These are phyloP conservation scores for Trametes punicea DNA, from an alignment of 768 basidiomycete genomes.

Conservation along the genomic window DNA sequence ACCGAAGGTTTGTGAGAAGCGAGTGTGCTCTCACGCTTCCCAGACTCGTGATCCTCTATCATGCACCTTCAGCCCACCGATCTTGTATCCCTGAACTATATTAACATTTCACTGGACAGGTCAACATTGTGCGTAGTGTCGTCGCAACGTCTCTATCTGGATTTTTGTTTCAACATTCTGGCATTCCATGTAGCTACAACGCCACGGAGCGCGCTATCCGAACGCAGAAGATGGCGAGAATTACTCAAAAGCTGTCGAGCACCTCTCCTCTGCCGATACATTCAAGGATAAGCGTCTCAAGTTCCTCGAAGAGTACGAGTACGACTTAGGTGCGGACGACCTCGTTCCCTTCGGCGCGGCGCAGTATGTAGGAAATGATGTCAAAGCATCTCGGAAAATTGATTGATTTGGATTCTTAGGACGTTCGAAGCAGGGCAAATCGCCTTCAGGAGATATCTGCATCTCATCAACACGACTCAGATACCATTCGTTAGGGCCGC, in stretches of 20 bases:
- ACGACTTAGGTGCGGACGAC: conserved; percentile 53
- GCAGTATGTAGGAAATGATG: conserved; percentile 43
- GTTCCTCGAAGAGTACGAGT: conserved; percentile 60
- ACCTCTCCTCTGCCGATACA: conserved; percentile 46
- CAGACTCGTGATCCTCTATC: too few relatives aligned
- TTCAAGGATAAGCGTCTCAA: conserved; percentile 45
- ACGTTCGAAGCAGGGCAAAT: conserved; percentile 50
- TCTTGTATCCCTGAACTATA: neutral
- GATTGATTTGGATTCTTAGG: conserved; percentile 26
- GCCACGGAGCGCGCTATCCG: conserved; percentile 80
- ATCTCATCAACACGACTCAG: conserved; percentile 41
- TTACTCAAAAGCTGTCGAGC: conserved; percentile 49
- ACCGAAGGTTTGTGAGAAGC: neutral
- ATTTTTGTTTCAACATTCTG: neutral
- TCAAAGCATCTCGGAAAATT: neutral
- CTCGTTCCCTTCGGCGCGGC: conserved; percentile 65
- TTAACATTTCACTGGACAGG: conserved; percentile 33
- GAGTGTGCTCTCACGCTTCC: too few relatives aligned
- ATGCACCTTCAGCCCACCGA: too few relatives aligned
- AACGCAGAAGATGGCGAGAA: conserved; percentile 44
- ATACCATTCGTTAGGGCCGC: conserved; percentile 55
- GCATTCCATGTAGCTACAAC: conserved; percentile 52
- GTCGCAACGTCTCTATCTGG: neutral
- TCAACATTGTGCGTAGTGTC: conserved; percentile 50
- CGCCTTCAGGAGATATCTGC: conserved; percentile 51